Percentiles rank a stretch among this genome's conserved stretches.
phyloP scores from a whole-genome alignment of 305 asterid genomes.

The Fraxinus sp. region DNA sequence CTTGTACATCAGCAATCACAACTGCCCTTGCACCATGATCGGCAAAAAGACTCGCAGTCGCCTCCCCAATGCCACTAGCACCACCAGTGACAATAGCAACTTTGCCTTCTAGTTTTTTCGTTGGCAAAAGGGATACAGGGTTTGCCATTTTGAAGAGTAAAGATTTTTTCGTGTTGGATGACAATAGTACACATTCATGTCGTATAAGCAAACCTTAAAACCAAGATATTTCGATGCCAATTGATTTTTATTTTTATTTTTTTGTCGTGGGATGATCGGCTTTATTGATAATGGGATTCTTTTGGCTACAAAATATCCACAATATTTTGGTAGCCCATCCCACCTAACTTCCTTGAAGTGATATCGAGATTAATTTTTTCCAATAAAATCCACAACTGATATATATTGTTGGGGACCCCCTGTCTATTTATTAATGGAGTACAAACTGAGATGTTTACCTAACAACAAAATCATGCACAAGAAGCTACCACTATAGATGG shows the following conservation, averaged over 20 bases:
- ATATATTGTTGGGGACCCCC: too few species aligned
- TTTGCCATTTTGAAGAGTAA: not conserved
- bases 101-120: slow-evolving; percentile 41
- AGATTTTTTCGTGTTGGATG: not conserved
- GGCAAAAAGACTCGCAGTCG: slow-evolving; percentile 41
- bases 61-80: slow-evolving; percentile 56
- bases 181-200: not conserved
- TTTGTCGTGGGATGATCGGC: not conserved
- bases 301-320: too few species aligned
- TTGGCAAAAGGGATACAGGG: not conserved
- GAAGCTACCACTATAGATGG: not conserved
- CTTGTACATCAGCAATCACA: slow-evolving; percentile 44
- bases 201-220: not conserved
- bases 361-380: not conserved
- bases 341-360: not conserved
- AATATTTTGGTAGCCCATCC: not conserved
- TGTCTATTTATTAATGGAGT: too few species aligned
- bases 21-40: slow-evolving; percentile 34
- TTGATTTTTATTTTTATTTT: too few species aligned
- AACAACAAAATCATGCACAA: not conserved
- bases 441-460: not conserved
- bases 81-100: slow-evolving; percentile 54
- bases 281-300: not conserved
- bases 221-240: not conserved
- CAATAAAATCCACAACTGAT: too few species aligned